Evolutionary conservation across 2,329 filamentous ascomycete species (phyloP).

Genomic region (Ceratocystis destructans): DNA sequence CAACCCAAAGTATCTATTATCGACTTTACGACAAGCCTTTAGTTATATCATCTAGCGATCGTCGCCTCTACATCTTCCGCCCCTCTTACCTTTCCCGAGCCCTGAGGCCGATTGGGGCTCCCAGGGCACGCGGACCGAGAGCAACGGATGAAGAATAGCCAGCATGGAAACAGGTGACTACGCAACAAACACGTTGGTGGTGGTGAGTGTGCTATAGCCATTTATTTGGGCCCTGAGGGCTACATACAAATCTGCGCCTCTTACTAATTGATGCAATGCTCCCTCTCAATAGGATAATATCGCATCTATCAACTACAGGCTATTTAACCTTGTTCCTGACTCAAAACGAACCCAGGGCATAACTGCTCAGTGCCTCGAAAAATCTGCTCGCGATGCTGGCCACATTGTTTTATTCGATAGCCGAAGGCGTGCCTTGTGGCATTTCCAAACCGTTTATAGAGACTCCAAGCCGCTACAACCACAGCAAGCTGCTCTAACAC

Average conservation of each 20-base stretch:
- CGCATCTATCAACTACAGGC: conserved; percentile 39
- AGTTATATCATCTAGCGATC: not conserved
- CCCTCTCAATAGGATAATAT: conserved; percentile 38
- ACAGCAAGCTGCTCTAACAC: conserved; percentile 5
- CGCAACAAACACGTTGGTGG: conserved; percentile 46
- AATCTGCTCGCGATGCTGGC: conserved; percentile 37
- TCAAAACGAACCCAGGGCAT: conserved; percentile 33
- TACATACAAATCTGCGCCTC: not conserved
- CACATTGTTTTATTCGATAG: conserved; percentile 41
- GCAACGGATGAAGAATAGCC: conserved; percentile 21
- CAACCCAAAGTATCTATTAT: not conserved
- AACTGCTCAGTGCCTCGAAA: conserved; percentile 39
- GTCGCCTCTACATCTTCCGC: not conserved
- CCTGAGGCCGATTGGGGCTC: conserved; percentile 18
- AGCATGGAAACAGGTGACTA: conserved; percentile 52
- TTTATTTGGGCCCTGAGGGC: not conserved
- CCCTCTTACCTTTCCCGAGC: conserved; percentile 10
- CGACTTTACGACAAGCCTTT: not conserved
- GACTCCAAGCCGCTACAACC: conserved; percentile 25
- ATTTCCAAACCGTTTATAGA: conserved; percentile 35
- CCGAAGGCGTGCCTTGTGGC: conserved; percentile 39
- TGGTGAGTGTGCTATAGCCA: conserved; percentile 31
- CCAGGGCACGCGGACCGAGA: conserved; percentile 6
- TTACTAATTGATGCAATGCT: conserved; percentile 12
- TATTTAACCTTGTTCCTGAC: conserved; percentile 38